These are phyloP conservation scores for Lactifluus piperatus DNA, from an alignment of 768 basidiomycete species.

Conservation along the genomic window DNA sequence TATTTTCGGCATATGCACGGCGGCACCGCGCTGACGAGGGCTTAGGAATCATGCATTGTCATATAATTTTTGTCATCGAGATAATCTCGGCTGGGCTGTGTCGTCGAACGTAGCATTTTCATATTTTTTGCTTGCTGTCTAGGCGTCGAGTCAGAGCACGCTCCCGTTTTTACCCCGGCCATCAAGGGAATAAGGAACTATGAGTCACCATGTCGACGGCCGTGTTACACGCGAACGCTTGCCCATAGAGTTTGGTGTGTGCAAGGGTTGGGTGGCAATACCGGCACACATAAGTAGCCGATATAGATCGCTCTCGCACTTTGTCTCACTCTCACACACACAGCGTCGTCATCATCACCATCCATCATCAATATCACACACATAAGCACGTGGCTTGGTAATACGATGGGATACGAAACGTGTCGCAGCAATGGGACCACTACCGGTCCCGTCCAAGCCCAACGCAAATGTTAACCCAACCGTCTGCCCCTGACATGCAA, in stretches of 20 bases:
- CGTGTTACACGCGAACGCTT: neutral
- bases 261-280: too few relatives aligned
- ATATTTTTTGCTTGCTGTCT: too few relatives aligned
- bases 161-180: neutral
- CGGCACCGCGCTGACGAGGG: neutral
- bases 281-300: too few relatives aligned
- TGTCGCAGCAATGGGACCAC: neutral
- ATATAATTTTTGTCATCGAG: neutral
- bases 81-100: slow-evolving; percentile 10
- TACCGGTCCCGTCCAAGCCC: slow-evolving; percentile 32
- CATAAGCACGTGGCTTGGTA: neutral
- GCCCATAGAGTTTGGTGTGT: too few relatives aligned
- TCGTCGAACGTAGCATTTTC: neutral
- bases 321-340: neutral
- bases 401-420: neutral
- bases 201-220: slow-evolving; percentile 15
- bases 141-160: too few relatives aligned
- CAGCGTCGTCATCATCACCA: too few relatives aligned
- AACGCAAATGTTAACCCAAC: slow-evolving; percentile 88
- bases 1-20: neutral
- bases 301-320: too few relatives aligned
- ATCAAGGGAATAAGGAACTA: slow-evolving; percentile 4
- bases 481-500: slow-evolving; percentile 87
- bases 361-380: too few relatives aligned
- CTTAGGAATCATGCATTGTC: neutral